A percentile compares a stretch with the other conserved stretches of the same genome.
Evolutionary conservation across 2,329 filamentous ascomycete genomes (phyloP).

Genomic region (Epichloe uncinata): DNA sequence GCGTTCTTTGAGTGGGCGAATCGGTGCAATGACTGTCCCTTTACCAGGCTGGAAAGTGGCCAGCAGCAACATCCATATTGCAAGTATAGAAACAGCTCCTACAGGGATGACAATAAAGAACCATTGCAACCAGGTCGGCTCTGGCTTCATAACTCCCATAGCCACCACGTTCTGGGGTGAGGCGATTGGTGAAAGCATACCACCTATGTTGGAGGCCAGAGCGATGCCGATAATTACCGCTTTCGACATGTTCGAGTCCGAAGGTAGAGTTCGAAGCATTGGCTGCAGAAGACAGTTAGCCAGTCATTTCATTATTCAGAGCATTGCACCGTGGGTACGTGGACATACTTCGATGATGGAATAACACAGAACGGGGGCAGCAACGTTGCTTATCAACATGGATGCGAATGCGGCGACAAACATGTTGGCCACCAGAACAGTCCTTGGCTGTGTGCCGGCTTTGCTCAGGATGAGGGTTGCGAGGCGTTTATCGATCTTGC

Average conservation of each 20-base stretch:
- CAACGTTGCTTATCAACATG: constrained; percentile 99
- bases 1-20: constrained; percentile 75
- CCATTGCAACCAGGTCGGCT: constrained; percentile 89
- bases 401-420: constrained; percentile 94
- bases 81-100: constrained; percentile 71
- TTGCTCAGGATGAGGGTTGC: constrained; percentile 94
- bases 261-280: constrained; percentile 81
- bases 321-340: neutral
- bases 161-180: constrained; percentile 99
- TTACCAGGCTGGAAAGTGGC: constrained; percentile 73
- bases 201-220: constrained; percentile 87
- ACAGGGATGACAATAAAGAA: constrained; percentile 94
- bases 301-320: neutral
- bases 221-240: constrained; percentile 92
- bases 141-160: constrained; percentile 84
- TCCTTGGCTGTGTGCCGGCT: constrained; percentile 78
- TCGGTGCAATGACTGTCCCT: constrained; percentile 81
- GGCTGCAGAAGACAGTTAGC: constrained; percentile 38
- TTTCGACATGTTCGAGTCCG: constrained; percentile 87
- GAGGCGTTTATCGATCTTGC: constrained; percentile 94
- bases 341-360: constrained; percentile 76
- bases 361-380: constrained; percentile 91
- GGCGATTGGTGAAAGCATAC: constrained; percentile 91
- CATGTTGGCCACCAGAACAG: constrained; percentile 94
- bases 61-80: constrained; percentile 83